Percentiles rank a stretch among this genome's conserved stretches.
Conservation (phyloP, 108 stramenopile species). For the Cyclotella sp. region DNA sequence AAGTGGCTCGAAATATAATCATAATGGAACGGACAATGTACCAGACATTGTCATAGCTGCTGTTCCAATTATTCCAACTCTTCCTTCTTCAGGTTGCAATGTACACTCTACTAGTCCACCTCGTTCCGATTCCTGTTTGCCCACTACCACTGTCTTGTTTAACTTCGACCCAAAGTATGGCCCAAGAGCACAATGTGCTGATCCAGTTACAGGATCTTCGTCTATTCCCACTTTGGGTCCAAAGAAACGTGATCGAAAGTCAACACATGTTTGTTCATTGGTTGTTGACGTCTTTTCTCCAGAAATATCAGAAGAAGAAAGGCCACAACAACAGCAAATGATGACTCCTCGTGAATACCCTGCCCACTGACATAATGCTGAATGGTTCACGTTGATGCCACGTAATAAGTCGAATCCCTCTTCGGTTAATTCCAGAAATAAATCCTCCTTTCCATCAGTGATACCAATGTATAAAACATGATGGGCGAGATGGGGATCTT, state of each 20-base stretch:
- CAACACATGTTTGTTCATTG: slow-evolving; percentile 33
- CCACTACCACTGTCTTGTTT: slow-evolving; percentile 70
- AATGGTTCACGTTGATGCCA: slow-evolving; percentile 48
- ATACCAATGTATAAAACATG: slow-evolving; percentile 61
- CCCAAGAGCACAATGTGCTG: slow-evolving; percentile 90
- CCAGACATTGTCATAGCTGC: slow-evolving; percentile 57
- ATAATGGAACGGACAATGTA: slow-evolving; percentile 12
- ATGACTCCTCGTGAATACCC: slow-evolving; percentile 79
- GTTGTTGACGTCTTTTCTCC: slow-evolving; percentile 6
- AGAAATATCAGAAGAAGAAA: not conserved
- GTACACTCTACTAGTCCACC: slow-evolving; percentile 83
- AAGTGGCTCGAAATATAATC: not conserved
- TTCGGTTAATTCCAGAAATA: slow-evolving; percentile 75
- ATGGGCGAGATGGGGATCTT: slow-evolving; percentile 28
- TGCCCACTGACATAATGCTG: slow-evolving; percentile 59
- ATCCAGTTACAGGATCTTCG: slow-evolving; percentile 97
- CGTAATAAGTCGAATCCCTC: slow-evolving; percentile 62
- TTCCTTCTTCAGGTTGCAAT: slow-evolving; percentile 48
- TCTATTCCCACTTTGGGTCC: slow-evolving; percentile 90
- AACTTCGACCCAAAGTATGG: slow-evolving; percentile 87
- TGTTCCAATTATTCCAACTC: slow-evolving; percentile 60
- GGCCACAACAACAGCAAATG: slow-evolving; percentile 58
- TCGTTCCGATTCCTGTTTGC: slow-evolving; percentile 81
- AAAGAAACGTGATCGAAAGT: slow-evolving; percentile 93
- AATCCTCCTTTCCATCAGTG: slow-evolving; percentile 59